Evolutionary conservation across 1,284 basidiomycete genomes (phyloP).

Genomic region (Malassezia psittaci): DNA sequence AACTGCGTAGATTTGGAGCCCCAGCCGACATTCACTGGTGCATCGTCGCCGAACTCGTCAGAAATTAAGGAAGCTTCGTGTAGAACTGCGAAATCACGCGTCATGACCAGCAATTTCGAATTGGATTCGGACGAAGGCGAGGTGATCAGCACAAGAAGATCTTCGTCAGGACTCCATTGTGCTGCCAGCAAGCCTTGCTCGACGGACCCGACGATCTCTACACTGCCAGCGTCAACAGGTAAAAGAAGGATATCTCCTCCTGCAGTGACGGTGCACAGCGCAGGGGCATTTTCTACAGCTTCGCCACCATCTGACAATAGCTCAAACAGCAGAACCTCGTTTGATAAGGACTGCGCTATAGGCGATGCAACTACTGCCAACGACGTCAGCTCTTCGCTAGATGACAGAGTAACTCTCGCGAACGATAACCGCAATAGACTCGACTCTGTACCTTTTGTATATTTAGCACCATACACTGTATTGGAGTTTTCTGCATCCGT

Average conservation of each 20-base stretch:
- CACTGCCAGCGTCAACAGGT: conserved; percentile 16
- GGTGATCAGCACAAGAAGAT: conserved; percentile 59
- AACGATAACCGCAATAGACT: conserved; percentile 7
- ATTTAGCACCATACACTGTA: conserved; percentile 1
- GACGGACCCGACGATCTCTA: conserved; percentile 58
- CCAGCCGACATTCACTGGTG: conserved; percentile 92
- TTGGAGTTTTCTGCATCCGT: conserved; percentile 5
- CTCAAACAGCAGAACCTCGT: conserved; percentile 26
- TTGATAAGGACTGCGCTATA: background rate
- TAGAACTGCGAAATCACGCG: conserved; percentile 74
- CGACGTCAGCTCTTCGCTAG: conserved; percentile 3
- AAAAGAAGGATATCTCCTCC: conserved; percentile 40
- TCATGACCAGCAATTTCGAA: conserved; percentile 76
- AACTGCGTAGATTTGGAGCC: conserved; percentile 95
- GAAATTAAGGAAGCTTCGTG: conserved; percentile 66
- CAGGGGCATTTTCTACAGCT: conserved; percentile 24
- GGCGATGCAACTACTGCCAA: conserved; percentile 8
- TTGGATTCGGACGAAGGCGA: conserved; percentile 16
- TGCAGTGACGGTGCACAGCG: conserved; percentile 32
- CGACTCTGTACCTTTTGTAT: background rate
- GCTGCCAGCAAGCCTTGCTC: conserved; percentile 74
- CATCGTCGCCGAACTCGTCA: conserved; percentile 75
- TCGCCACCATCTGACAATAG: conserved; percentile 37
- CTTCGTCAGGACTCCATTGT: conserved; percentile 81
- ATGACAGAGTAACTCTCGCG: background rate